Evolutionary conservation across 768 basidiomycete genomes (phyloP), one percentile per base, ranked within the genome.

Genomic region (Lepiota subincarnata): DNA sequence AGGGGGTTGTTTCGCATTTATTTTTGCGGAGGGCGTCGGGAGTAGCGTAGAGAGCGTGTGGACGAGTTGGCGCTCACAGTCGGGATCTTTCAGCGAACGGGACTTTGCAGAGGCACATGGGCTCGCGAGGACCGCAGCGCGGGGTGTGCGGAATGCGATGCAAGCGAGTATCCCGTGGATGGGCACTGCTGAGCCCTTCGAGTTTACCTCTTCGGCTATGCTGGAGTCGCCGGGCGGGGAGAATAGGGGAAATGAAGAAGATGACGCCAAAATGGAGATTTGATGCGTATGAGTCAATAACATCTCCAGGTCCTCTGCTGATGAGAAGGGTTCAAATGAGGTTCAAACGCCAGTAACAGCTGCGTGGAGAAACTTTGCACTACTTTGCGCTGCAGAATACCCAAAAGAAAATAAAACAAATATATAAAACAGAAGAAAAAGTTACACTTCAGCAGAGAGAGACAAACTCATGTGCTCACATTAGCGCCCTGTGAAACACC

Each of bases 1-100:
- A 5, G 68, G 73, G 4, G 88, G 88, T 0, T 83, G 83, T 59
- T 90, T 91, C 59, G 88, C 85, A 0, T 92, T 89, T 66, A 59
- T 86, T 50, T 76, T 78, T 61, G 67, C 71, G 2, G 66, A 68
- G 50, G 60, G 64, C 7, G 56, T 53, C 1, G 61, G 56, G 1
- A 38, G 55, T 1, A 38, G 48, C 6, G 50, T 57, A 6, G 60
- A 66, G 12, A 57, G 60, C n/a, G 77, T 85, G 7, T 86, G 83
- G 83, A 76, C 79, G 12, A 80, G 76, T 60, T 86, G 83, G 79
- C 70, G 68, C 45, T 64, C 74, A 0, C 57, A 53, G 3, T 41
- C 56, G 44, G 58, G 67, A 49, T 61, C 63, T 1, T 74, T 78
- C 57, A 70, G 76, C 38, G 73, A 72, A 45, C 63, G 53, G 1